phyloP scores from a whole-genome alignment of 192 early-diverging fungal genomes.

The Backusella morwellensis region DNA sequence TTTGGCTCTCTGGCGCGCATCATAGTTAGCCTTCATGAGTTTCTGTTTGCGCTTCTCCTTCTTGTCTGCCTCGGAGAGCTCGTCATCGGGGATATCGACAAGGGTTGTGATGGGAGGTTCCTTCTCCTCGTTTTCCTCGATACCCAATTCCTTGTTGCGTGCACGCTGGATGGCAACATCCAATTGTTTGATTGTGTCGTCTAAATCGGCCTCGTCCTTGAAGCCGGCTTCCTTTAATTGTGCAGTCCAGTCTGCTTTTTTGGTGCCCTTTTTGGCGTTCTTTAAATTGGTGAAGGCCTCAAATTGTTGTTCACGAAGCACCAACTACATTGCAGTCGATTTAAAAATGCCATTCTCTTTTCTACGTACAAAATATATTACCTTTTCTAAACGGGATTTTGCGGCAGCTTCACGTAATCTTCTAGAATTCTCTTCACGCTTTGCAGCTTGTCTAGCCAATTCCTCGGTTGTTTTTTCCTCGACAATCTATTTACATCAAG shows the following conservation, averaged over 20 bases:
- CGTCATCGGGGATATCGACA: slow-evolving; percentile 75
- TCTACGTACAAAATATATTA: slow-evolving; percentile 14
- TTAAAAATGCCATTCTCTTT: background rate
- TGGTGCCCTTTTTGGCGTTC: slow-evolving; percentile 30
- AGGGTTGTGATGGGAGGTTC: slow-evolving; percentile 73
- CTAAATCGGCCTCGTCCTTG: slow-evolving; percentile 68
- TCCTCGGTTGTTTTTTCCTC: slow-evolving; percentile 84
- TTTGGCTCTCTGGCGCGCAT: slow-evolving; percentile 70
- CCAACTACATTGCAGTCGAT: slow-evolving; percentile 36
- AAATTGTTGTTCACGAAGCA: slow-evolving; percentile 66
- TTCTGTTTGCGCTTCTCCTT: slow-evolving; percentile 86
- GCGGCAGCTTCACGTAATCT: slow-evolving; percentile 81
- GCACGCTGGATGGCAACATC: slow-evolving; percentile 68
- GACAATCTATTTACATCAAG: slow-evolving; percentile 31
- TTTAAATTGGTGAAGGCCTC: slow-evolving; percentile 56
- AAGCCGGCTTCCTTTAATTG: slow-evolving; percentile 63
- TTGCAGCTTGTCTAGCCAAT: slow-evolving; percentile 62
- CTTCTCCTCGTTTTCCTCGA: slow-evolving; percentile 72
- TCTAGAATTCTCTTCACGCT: slow-evolving; percentile 66
- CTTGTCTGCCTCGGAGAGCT: slow-evolving; percentile 72
- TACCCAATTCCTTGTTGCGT: slow-evolving; percentile 78
- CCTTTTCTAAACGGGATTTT: slow-evolving; percentile 80
- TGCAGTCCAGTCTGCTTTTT: slow-evolving; percentile 51
- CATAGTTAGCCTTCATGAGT: slow-evolving; percentile 73
- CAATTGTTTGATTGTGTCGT: slow-evolving; percentile 66